Base-by-base conservation (phyloP, 2,329 filamentous ascomycete species). In the Tolypocladium tundrense region DNA sequence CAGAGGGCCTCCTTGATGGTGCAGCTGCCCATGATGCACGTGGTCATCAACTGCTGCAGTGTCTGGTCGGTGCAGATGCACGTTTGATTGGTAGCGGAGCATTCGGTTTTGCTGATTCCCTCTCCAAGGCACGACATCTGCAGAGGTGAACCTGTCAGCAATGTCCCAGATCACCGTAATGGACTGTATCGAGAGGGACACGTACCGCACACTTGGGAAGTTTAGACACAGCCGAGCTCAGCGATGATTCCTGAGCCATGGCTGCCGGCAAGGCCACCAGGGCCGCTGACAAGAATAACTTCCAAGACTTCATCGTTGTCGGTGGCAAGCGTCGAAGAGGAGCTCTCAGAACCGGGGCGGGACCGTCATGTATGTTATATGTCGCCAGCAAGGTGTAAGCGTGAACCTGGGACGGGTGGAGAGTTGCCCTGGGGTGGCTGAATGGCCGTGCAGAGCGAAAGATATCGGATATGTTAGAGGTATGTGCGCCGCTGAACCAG, bases 21-120 rank as follows among this genome's bases (percentile, higher is more conserved):
- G 51, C 71, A 73, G 11, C 40, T 63, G 37, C 55, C 50, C 13
- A 58, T 41, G n/a, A 72, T 63, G 54, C 72, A 74, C 7, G 39
- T 53, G 5, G 67, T 62, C 24, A 69, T 61, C 7, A 64, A 52
- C 21, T 62, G 35, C 41, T 67, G 63, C 4, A 75, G 57, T 4
- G 56, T 45, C 19, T 60, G 51, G 43, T 70, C 65, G 24, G 64
- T 65, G 60, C 72, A 74, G 40, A 69, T 64, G 54, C 72, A 74
- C 0, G 64, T 64, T 42, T 61, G 55, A 54, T 75, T 62, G 3
- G 64, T 61, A 11, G 60, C 27, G 2, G 62, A 53, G 54, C 70
- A 74, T 3, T 61, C 42, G 7, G 70, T 71, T 13, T 61, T 58
- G 16, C 59, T 35, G 35, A 71, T 45, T 3, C 62, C 64, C 16